These are phyloP conservation scores for Solanum appendiculatum DNA, from an alignment of 257 asterid genomes.

Conservation along the genomic window DNA sequence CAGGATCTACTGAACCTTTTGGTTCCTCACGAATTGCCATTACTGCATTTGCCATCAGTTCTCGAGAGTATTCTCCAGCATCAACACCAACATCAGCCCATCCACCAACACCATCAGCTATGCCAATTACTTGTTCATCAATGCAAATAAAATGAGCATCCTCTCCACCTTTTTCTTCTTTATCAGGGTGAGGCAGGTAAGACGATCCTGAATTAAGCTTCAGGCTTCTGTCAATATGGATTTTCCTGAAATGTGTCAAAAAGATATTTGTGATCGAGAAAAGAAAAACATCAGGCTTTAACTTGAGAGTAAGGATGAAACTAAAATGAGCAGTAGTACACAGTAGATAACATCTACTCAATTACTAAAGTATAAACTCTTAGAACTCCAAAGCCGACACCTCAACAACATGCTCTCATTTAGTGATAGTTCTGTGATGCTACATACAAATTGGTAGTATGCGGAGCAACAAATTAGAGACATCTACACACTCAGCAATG, in stretches of 20 bases:
- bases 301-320: background rate
- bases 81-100: slow-evolving; percentile 93
- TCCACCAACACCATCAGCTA: slow-evolving; percentile 99
- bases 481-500: background rate
- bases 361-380: background rate
- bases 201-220: slow-evolving; percentile 87
- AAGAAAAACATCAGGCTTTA: background rate
- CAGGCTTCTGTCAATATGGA: slow-evolving; percentile 31
- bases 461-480: background rate
- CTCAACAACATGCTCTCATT: background rate
- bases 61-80: slow-evolving; percentile 82
- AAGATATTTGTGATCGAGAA: background rate
- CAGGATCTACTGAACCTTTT: slow-evolving; percentile 72
- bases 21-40: slow-evolving; percentile 72
- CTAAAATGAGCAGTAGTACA: background rate
- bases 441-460: background rate
- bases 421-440: background rate
- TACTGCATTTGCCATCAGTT: slow-evolving; percentile 80
- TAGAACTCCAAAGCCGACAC: background rate
- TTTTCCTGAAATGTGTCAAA: slow-evolving; percentile 35
- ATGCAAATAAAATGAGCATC: slow-evolving; percentile 91
- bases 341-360: background rate
- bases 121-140: slow-evolving; percentile 75
- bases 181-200: slow-evolving; percentile 92
- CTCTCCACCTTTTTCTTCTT: slow-evolving; percentile 97